phyloP scores from a whole-genome alignment of 345 rosid species.

The Brassica juncea region DNA sequence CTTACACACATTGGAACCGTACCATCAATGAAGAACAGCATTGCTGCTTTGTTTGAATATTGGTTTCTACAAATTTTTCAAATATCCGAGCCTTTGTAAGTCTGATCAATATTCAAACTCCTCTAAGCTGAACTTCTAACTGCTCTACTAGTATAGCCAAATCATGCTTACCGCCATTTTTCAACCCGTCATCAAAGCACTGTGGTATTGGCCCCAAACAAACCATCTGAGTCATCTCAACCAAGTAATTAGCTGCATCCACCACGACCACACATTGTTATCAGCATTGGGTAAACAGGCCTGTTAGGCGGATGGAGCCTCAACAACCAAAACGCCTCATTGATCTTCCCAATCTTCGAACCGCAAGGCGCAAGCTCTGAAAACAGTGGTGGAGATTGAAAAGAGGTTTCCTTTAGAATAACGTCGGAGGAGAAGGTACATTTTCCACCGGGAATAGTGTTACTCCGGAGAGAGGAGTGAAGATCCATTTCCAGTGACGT shows the following conservation, averaged over 20 bases:
- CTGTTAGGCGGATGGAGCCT: slow-evolving; percentile 68
- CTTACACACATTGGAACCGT: background rate
- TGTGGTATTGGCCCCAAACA: slow-evolving; percentile 53
- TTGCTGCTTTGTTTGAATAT: background rate
- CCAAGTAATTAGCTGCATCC: slow-evolving; percentile 78
- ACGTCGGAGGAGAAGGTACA: slow-evolving; percentile 28
- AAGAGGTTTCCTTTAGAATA: slow-evolving; percentile 19
- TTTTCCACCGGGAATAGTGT: slow-evolving; percentile 7
- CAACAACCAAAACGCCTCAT: too few species aligned
- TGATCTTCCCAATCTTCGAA: too few species aligned
- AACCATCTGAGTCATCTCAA: slow-evolving; percentile 84
- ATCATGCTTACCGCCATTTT: slow-evolving; percentile 84
- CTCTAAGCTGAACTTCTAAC: slow-evolving; percentile 64
- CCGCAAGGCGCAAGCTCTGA: background rate
- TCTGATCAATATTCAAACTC: slow-evolving; percentile 39
- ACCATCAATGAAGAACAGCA: background rate
- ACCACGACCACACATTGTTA: slow-evolving; percentile 88
- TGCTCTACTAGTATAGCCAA: slow-evolving; percentile 73
- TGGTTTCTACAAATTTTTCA: background rate
- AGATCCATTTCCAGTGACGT: background rate
- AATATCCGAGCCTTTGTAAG: background rate
- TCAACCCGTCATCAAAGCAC: slow-evolving; percentile 81
- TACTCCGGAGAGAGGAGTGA: background rate
- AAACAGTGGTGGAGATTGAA: background rate
- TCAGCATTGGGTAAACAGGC: slow-evolving; percentile 80